Evolutionary conservation across 257 asterid genomes (phyloP).

Genomic region (Ophiorrhiza pumila): DNA sequence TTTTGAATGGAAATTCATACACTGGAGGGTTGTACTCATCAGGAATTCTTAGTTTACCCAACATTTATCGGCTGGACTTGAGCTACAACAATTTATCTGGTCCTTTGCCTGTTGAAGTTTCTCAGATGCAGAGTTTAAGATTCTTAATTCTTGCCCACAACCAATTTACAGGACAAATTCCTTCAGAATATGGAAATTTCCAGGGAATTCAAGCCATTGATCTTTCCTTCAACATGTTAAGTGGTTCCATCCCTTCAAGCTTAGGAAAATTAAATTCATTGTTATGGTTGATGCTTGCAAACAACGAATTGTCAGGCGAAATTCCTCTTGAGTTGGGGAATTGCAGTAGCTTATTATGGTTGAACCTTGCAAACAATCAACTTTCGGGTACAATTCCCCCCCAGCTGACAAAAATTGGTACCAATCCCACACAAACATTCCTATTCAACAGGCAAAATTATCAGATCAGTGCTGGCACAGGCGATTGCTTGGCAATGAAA

Average conservation of each 20-base stretch:
- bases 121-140: conserved; percentile 50
- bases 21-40: conserved; percentile 61
- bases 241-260: conserved; percentile 56
- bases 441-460: conserved; percentile 39
- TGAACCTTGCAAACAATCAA: conserved; percentile 65
- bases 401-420: conserved; percentile 57
- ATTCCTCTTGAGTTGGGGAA: conserved; percentile 77
- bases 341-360: conserved; percentile 81
- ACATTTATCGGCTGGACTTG: conserved; percentile 64
- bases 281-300: conserved; percentile 88
- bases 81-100: conserved; percentile 75
- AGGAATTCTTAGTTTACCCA: conserved; percentile 52
- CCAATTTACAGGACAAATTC: conserved; percentile 67
- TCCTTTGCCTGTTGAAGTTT: conserved; percentile 53
- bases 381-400: conserved; percentile 57
- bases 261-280: conserved; percentile 68
- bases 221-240: conserved; percentile 65
- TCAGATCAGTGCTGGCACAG: conserved; percentile 57
- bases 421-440: conserved; percentile 52
- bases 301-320: conserved; percentile 52
- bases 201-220: conserved; percentile 76
- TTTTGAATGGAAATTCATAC: conserved; percentile 58
- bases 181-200: conserved; percentile 62
- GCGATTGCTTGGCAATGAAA: conserved; percentile 80
- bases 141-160: conserved; percentile 74